Percentiles rank a stretch among this genome's conserved stretches.
These are phyloP conservation scores for Entomortierella chlamydospora DNA, from an alignment of 192 early-diverging fungal genomes.

Conservation along the genomic window DNA sequence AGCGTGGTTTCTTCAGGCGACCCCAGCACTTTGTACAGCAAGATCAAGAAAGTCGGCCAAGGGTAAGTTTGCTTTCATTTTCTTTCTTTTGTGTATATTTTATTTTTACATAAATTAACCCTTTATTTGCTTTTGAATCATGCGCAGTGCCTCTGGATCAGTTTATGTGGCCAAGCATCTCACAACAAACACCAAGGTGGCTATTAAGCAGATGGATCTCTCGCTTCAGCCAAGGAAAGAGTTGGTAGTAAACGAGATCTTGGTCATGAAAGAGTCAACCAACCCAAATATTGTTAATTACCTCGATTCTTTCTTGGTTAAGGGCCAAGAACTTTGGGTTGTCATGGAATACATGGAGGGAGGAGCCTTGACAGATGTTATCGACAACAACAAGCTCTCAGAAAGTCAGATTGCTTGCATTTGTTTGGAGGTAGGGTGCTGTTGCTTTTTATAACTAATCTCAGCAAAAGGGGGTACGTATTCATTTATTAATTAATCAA, in stretches of 20 bases:
- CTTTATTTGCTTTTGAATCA: neutral
- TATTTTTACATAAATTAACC: neutral
- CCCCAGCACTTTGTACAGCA: conserved; percentile 90
- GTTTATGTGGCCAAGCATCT: conserved; percentile 92
- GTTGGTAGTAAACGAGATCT: conserved; percentile 91
- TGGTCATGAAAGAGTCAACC: conserved; percentile 92
- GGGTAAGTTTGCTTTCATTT: conserved; percentile 66
- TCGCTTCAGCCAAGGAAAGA: conserved; percentile 89
- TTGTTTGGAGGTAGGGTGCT: conserved; percentile 81
- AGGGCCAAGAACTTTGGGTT: conserved; percentile 91
- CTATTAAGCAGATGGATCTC: conserved; percentile 96
- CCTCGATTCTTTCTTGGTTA: conserved; percentile 90
- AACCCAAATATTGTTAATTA: conserved; percentile 99
- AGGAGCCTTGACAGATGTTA: conserved; percentile 96
- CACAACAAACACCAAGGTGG: conserved; percentile 79
- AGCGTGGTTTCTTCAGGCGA: conserved; percentile 92
- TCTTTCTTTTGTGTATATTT: conserved; percentile 1
- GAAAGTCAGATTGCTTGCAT: conserved; percentile 96
- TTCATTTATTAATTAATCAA: neutral
- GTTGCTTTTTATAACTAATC: neutral
- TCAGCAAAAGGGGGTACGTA: neutral
- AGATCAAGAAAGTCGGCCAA: conserved; percentile 97
- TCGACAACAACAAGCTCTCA: conserved; percentile 93
- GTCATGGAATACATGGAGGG: conserved; percentile 99
- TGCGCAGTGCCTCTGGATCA: conserved; percentile 88